Conservation (phyloP, 306 rosid species). For the Hylodesmum podocarpum region DNA sequence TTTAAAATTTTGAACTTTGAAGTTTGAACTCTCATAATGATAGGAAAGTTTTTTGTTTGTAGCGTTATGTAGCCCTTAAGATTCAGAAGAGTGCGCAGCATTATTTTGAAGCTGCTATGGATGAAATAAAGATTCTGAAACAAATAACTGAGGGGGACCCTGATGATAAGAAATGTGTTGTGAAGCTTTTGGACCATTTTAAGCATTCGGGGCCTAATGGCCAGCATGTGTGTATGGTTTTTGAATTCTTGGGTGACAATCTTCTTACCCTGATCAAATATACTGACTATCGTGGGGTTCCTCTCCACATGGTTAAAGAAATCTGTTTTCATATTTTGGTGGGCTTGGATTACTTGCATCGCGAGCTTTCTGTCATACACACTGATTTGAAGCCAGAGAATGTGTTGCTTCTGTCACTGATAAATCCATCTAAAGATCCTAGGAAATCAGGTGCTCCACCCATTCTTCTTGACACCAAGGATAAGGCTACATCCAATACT, state of each 20-base stretch:
- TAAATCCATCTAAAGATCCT: conserved; percentile 76
- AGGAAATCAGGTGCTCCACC: conserved; percentile 65
- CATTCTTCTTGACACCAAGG: conserved; percentile 52
- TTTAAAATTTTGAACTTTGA: background rate
- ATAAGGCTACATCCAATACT: conserved; percentile 41
- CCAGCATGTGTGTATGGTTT: conserved; percentile 81
- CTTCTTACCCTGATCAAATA: conserved; percentile 72
- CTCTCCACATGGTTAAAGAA: conserved; percentile 69
- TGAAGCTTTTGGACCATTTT: conserved; percentile 82
- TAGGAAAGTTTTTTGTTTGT: background rate
- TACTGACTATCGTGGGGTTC: conserved; percentile 64
- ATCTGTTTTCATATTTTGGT: conserved; percentile 77
- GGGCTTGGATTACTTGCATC: conserved; percentile 89
- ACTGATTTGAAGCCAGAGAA: conserved; percentile 93
- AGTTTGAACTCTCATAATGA: background rate
- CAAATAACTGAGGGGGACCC: conserved; percentile 78
- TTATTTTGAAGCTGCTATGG: conserved; percentile 86
- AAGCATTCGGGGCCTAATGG: conserved; percentile 86
- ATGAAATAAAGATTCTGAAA: conserved; percentile 73
- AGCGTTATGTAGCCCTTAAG: conserved; percentile 76
- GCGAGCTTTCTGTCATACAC: conserved; percentile 77
- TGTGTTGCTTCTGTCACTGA: conserved; percentile 68
- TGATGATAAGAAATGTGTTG: conserved; percentile 62
- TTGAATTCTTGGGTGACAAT: conserved; percentile 77
- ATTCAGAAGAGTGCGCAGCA: conserved; percentile 89